Conservation (phyloP, 2,329 filamentous ascomycete genomes). For the Aschersonia sp. region DNA sequence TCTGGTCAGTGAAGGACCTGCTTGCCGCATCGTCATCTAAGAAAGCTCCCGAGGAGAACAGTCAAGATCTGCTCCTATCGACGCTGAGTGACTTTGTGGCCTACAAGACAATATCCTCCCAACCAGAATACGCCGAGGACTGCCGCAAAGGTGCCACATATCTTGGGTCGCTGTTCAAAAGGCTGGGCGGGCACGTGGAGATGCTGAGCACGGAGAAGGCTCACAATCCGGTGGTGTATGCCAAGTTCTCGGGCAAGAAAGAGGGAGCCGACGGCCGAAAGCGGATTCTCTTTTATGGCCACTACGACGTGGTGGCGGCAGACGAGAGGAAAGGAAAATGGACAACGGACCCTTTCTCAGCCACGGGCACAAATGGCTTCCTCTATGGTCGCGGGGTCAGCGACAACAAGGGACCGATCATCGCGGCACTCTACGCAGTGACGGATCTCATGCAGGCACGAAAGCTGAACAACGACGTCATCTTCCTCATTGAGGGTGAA, state of each 20-base stretch:
- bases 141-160: conserved; percentile 88
- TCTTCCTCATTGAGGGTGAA: conserved; percentile 92
- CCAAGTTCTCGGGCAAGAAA: conserved; percentile 68
- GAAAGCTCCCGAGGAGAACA: conserved; percentile 21
- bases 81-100: conserved; percentile 76
- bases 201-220: conserved; percentile 71
- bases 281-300: conserved; percentile 89
- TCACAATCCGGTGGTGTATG: conserved; percentile 86
- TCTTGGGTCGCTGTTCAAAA: conserved; percentile 78
- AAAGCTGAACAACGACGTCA: conserved; percentile 68
- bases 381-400: conserved; percentile 92
- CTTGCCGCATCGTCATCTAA: conserved; percentile 7
- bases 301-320: conserved; percentile 92
- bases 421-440: conserved; percentile 87
- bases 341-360: conserved; percentile 76
- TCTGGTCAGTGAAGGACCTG: conserved; percentile 60
- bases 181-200: conserved; percentile 76
- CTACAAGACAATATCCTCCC: conserved; percentile 81
- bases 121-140: conserved; percentile 75
- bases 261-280: conserved; percentile 53
- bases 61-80: conserved; percentile 44
- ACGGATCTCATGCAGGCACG: conserved; percentile 80
- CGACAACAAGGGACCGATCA: conserved; percentile 92
- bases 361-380: conserved; percentile 81
- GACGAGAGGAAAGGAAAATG: conserved; percentile 73